These are phyloP conservation scores for Boletus sp. DNA, from an alignment of 768 basidiomycete genomes.

Conservation along the genomic window DNA sequence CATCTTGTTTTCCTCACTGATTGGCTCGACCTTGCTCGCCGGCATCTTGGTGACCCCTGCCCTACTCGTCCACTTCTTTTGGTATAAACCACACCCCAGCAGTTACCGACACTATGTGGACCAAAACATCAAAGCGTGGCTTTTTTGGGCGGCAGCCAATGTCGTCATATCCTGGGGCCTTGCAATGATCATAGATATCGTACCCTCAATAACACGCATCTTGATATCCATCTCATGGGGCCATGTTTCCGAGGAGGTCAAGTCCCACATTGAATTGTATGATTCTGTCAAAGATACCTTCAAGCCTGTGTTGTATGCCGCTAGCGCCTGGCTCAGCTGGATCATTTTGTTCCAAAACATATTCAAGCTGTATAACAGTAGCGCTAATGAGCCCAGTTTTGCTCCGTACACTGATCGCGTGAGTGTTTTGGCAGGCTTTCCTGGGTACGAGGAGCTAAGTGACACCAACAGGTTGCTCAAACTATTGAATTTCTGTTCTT, in stretches of 20 bases:
- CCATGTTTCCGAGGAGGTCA: conserved; percentile 67
- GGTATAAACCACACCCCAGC: conserved; percentile 60
- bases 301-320: conserved; percentile 73
- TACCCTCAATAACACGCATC: conserved; percentile 53
- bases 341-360: conserved; percentile 68
- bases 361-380: conserved; percentile 50
- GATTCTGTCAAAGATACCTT: conserved; percentile 63
- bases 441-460: neutral
- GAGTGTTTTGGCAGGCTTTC: conserved; percentile 12
- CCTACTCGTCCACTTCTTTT: conserved; percentile 64
- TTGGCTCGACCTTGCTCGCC: conserved; percentile 68
- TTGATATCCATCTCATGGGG: conserved; percentile 65
- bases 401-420: conserved; percentile 63
- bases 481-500: conserved; percentile 75
- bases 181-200: conserved; percentile 65
- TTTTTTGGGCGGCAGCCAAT: conserved; percentile 80
- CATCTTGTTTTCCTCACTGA: conserved; percentile 65
- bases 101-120: conserved; percentile 56
- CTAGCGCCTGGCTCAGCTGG: conserved; percentile 71
- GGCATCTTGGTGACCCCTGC: conserved; percentile 58
- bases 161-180: conserved; percentile 77
- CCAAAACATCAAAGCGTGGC: conserved; percentile 71
- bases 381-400: conserved; percentile 39
- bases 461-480: conserved; percentile 46
- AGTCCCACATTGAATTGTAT: conserved; percentile 65